Conservation (phyloP, 75 land plant genomes). For the Selaginella tamariscina region DNA sequence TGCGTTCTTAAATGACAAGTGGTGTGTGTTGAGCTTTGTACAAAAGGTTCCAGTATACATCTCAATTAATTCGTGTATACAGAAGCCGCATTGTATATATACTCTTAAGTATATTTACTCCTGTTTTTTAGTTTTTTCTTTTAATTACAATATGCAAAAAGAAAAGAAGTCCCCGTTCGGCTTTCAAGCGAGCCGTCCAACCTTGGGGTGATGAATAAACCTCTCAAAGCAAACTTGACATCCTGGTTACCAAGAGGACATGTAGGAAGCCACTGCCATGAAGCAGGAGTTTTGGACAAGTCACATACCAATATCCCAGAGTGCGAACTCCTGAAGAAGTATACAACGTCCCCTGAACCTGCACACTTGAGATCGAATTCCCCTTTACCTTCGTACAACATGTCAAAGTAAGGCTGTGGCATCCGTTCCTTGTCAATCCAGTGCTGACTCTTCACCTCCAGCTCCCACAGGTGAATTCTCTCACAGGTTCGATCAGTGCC, state of each 20-base stretch:
- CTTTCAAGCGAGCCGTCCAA: slow-evolving; percentile 17
- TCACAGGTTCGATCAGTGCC: slow-evolving; percentile 22
- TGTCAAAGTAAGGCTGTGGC: slow-evolving; percentile 30
- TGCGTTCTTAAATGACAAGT: too few species aligned
- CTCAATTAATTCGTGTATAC: too few species aligned
- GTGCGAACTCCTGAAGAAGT: slow-evolving; percentile 44
- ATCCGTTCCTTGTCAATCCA: slow-evolving; percentile 43
- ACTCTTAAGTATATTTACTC: too few species aligned
- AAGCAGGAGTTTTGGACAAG: slow-evolving; percentile 18
- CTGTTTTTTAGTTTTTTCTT: too few species aligned
- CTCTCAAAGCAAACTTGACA: slow-evolving; percentile 19
- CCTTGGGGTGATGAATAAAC: slow-evolving; percentile 19
- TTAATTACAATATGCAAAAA: too few species aligned
- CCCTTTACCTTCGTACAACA: slow-evolving; percentile 22
- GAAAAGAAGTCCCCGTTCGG: too few species aligned
- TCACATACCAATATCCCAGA: slow-evolving; percentile 53
- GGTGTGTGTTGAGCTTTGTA: too few species aligned
- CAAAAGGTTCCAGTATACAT: too few species aligned
- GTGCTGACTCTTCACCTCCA: slow-evolving; percentile 13
- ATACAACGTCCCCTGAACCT: slow-evolving; percentile 40
- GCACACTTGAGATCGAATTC: slow-evolving; percentile 41
- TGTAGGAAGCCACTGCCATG: slow-evolving; percentile 52
- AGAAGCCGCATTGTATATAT: too few species aligned
- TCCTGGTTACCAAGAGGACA: slow-evolving; percentile 24
- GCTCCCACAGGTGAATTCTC: slow-evolving; percentile 47